These are phyloP conservation scores for Crithidia acanthocephali DNA, from an alignment of 208 protist genomes.

Conservation along the genomic window DNA sequence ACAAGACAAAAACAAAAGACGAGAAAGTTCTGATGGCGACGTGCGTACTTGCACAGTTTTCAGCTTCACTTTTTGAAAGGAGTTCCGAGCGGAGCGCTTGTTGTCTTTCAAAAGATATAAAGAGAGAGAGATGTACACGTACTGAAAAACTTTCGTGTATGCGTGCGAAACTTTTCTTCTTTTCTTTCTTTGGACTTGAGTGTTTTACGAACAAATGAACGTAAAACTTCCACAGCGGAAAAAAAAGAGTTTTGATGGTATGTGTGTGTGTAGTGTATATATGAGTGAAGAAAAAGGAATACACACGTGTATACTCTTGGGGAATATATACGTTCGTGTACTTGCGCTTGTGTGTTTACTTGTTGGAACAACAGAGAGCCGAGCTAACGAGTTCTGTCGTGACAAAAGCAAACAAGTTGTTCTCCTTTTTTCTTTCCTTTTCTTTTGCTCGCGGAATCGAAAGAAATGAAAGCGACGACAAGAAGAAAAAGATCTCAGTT, in stretches of 20 bases:
- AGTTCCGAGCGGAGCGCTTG: slow-evolving; percentile 5
- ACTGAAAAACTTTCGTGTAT: neutral
- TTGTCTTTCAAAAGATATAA: neutral
- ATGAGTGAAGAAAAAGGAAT: neutral
- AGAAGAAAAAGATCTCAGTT: neutral
- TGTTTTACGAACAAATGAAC: neutral
- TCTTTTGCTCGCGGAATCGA: neutral
- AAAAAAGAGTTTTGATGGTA: neutral
- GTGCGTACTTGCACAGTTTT: neutral
- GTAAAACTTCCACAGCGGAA: neutral
- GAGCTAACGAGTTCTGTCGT: neutral
- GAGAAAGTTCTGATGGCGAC: neutral
- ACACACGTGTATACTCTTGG: neutral
- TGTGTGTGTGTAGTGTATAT: slow-evolving; percentile 7
- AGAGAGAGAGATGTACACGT: neutral
- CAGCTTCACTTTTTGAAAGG: neutral
- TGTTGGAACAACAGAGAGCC: neutral
- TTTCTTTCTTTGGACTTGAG: slow-evolving; percentile 2
- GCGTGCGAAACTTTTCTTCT: neutral
- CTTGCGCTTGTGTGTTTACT: neutral
- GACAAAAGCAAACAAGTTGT: neutral
- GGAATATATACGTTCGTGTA: neutral
- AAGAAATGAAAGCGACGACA: neutral
- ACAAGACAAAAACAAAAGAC: neutral
- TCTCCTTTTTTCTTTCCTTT: neutral